Evolutionary conservation across 2,329 filamentous ascomycete genomes (phyloP).

Genomic region (Aureobasidium subglaciale): DNA sequence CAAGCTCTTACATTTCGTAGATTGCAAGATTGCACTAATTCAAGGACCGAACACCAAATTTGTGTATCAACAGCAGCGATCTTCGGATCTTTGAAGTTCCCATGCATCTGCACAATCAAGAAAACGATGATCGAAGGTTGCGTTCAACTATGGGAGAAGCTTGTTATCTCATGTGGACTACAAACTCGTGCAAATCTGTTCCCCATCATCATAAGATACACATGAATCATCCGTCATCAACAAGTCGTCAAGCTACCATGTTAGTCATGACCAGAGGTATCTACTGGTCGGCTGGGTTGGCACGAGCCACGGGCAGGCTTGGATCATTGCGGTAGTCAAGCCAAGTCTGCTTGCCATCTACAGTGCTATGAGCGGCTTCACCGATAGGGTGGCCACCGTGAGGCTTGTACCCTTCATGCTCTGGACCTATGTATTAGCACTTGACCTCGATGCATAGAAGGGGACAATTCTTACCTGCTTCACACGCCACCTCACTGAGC

Average conservation of each 20-base stretch:
- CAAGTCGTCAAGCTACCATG: neutral
- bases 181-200: neutral
- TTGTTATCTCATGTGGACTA: neutral
- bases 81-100: too few species aligned
- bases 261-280: too few species aligned
- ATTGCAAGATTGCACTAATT: too few species aligned
- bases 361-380: slow-evolving; percentile 2
- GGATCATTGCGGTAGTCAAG: slow-evolving; percentile 14
- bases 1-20: too few species aligned
- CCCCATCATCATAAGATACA: neutral
- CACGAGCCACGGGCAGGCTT: slow-evolving; percentile 8
- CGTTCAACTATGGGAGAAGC: neutral
- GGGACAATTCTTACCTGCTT: neutral
- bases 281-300: neutral
- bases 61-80: too few species aligned
- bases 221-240: neutral
- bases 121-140: neutral
- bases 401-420: slow-evolving; percentile 1
- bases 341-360: slow-evolving; percentile 1
- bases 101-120: too few species aligned
- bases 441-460: neutral
- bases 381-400: slow-evolving; percentile 13
- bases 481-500: neutral
- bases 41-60: too few species aligned
- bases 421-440: neutral